Percentiles rank a stretch among this genome's conserved stretches.
phyloP scores from a whole-genome alignment of 768 basidiomycete genomes.

The Collybiopsis luxurians region DNA sequence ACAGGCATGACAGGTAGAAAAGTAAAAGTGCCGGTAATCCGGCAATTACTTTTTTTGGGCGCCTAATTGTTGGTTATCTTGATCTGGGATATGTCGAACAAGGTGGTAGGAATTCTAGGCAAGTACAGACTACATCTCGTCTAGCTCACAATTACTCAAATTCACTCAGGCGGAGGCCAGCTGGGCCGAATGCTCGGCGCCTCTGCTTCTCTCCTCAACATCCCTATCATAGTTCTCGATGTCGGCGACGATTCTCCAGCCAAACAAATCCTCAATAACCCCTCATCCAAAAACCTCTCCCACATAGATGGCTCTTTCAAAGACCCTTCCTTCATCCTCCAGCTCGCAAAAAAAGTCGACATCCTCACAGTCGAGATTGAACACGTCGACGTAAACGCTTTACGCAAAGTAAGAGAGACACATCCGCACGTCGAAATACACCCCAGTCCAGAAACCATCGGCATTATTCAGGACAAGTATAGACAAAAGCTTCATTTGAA shows the following conservation, averaged over 20 bases:
- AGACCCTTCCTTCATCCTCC: constrained; percentile 71
- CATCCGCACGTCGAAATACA: constrained; percentile 48
- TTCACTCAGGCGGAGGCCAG: constrained; percentile 81
- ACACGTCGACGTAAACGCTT: constrained; percentile 79
- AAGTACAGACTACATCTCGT: constrained; percentile 26
- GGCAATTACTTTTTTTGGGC: neutral
- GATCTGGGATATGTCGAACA: constrained; percentile 33
- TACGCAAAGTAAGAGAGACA: constrained; percentile 56
- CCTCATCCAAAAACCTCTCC: too few relatives aligned
- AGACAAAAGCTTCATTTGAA: constrained; percentile 69
- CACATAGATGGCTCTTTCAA: constrained; percentile 92
- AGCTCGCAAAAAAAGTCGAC: constrained; percentile 79
- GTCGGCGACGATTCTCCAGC: constrained; percentile 79
- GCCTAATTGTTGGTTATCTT: neutral
- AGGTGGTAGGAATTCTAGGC: constrained; percentile 53
- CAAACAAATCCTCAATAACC: constrained; percentile 71
- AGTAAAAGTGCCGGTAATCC: constrained; percentile 12
- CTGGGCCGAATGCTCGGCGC: constrained; percentile 95
- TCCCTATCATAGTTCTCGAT: constrained; percentile 84
- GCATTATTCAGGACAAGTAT: constrained; percentile 87
- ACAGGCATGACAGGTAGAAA: constrained; percentile 28
- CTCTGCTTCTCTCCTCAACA: constrained; percentile 83
- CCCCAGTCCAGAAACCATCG: constrained; percentile 80
- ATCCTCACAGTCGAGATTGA: constrained; percentile 96
- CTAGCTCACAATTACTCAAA: neutral